Evolutionary conservation across 164 flowering plant species (phyloP).

Genomic region (Aristolochia fimbriata): DNA sequence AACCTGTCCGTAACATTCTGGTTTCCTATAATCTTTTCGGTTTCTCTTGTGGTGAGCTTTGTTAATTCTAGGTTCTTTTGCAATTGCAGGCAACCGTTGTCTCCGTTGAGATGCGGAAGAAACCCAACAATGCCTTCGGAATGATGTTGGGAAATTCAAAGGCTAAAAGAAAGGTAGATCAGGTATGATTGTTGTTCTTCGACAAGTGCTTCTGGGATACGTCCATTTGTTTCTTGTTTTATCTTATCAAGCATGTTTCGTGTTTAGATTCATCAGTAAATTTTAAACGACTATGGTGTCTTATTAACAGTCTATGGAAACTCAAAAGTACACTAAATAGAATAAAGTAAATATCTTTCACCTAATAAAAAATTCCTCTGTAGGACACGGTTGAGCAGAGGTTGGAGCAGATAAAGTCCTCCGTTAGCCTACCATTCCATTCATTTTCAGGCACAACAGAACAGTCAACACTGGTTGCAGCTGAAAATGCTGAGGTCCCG

Average conservation of each 20-base stretch:
- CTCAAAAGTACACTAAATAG: background rate
- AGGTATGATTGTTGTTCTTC: background rate
- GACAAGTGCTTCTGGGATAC: background rate
- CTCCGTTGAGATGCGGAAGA: conserved; percentile 59
- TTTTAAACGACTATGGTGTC: background rate
- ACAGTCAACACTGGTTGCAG: conserved; percentile 11
- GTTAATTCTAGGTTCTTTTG: background rate
- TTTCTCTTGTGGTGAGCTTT: background rate
- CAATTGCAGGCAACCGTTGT: conserved; percentile 43
- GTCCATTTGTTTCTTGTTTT: background rate
- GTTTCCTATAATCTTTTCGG: background rate
- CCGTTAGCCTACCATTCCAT: conserved; percentile 70
- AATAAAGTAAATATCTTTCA: background rate
- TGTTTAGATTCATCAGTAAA: background rate
- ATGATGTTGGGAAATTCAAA: conserved; percentile 55
- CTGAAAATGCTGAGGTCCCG: conserved; percentile 12
- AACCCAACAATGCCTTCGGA: conserved; percentile 76
- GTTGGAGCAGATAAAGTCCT: conserved; percentile 75
- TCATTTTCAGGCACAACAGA: conserved; percentile 37
- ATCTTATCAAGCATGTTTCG: background rate
- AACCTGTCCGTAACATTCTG: conserved; percentile 12
- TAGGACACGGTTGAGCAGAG: conserved; percentile 42
- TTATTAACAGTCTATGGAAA: background rate
- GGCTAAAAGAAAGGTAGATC: conserved; percentile 36
- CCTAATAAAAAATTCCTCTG: background rate